Conservation (phyloP, 2,329 filamentous ascomycete genomes). For the Ceratocystis diversiconidia region DNA sequence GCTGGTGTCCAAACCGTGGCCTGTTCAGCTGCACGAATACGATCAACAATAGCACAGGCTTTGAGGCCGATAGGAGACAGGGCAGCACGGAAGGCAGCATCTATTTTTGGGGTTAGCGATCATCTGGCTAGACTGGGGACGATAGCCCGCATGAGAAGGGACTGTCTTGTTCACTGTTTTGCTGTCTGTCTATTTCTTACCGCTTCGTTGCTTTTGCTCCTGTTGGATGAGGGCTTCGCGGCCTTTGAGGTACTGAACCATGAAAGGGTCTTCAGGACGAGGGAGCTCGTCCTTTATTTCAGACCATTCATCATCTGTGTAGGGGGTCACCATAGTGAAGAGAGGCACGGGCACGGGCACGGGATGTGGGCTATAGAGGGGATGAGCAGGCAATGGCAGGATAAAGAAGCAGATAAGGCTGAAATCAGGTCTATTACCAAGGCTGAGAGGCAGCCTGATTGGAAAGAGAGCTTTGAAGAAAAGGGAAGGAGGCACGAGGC, state of each 20-base stretch:
- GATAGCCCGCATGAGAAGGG: background rate
- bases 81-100: slow-evolving; percentile 53
- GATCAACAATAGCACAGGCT: slow-evolving; percentile 66
- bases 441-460: background rate
- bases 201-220: slow-evolving; percentile 66
- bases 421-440: background rate
- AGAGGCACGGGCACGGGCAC: no score
- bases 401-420: background rate
- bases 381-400: background rate
- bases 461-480: background rate
- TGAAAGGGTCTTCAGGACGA: slow-evolving; percentile 52
- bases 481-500: background rate
- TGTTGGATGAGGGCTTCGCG: slow-evolving; percentile 62
- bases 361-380: background rate
- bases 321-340: slow-evolving; percentile 25
- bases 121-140: background rate
- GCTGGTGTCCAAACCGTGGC: slow-evolving; percentile 60
- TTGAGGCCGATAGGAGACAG: slow-evolving; percentile 66
- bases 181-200: slow-evolving; percentile 5
- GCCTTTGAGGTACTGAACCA: slow-evolving; percentile 67
- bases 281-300: slow-evolving; percentile 44
- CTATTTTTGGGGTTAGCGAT: slow-evolving; percentile 29
- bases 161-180: background rate
- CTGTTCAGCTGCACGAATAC: slow-evolving; percentile 66
- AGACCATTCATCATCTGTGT: slow-evolving; percentile 45